A percentile compares a stretch with the other conserved stretches of the same genome.
Conservation (phyloP, 331 rosid species). For the Rhamnella rubrinervis region DNA sequence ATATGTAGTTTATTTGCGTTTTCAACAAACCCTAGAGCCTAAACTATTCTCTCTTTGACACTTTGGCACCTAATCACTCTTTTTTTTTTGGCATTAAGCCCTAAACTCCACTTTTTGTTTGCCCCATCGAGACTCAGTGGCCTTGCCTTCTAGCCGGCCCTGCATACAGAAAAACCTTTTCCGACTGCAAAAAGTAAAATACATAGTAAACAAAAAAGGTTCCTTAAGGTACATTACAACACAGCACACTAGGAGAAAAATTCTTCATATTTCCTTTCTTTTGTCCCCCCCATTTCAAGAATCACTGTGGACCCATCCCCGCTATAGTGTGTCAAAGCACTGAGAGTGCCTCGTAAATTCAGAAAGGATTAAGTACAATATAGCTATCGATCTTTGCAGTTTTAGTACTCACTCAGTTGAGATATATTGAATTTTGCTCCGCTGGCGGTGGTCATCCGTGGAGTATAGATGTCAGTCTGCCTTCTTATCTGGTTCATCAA, state of each 20-base stretch:
- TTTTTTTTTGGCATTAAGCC: too few species aligned
- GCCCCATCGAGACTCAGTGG: too few species aligned
- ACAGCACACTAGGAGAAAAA: neutral
- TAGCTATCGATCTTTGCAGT: neutral
- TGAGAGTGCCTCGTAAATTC: neutral
- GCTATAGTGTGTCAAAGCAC: neutral
- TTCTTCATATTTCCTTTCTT: neutral
- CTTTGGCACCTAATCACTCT: too few species aligned
- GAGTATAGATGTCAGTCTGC: slow-evolving; percentile 41
- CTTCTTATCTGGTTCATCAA: slow-evolving; percentile 61
- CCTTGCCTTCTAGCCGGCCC: neutral
- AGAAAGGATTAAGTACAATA: neutral
- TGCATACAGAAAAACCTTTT: neutral
- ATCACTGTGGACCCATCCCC: neutral
- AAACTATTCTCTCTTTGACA: too few species aligned
- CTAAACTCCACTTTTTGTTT: too few species aligned
- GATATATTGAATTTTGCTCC: neutral
- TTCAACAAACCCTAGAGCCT: too few species aligned
- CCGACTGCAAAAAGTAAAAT: neutral
- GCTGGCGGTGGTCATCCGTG: neutral
- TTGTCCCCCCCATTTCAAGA: neutral
- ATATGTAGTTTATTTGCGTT: too few species aligned
- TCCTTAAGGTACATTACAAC: neutral
- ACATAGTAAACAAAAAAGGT: neutral
- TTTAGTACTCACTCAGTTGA: neutral